These are phyloP conservation scores for Candolleomyces eurysporus DNA, from an alignment of 768 basidiomycete genomes.

Conservation along the genomic window DNA sequence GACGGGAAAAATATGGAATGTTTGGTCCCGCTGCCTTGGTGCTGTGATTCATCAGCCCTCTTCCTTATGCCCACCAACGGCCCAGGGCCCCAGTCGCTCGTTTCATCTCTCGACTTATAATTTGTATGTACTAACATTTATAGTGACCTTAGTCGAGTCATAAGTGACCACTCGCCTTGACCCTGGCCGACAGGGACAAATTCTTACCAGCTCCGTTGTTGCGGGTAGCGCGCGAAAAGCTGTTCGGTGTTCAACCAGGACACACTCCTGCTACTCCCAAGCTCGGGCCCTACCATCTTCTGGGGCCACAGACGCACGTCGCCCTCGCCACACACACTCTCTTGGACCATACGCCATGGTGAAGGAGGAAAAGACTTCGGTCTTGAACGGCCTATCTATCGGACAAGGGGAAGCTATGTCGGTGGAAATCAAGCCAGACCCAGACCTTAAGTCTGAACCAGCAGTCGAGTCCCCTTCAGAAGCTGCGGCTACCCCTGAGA, in stretches of 20 bases:
- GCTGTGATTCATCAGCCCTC: neutral
- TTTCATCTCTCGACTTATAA: neutral
- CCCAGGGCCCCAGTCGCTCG: neutral
- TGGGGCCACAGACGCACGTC: neutral
- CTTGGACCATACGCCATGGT: constrained; percentile 9
- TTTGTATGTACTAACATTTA: constrained; percentile 6
- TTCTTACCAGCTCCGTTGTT: neutral
- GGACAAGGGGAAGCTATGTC: constrained; percentile 21
- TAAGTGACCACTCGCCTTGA: neutral
- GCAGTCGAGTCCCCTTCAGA: constrained; percentile 16
- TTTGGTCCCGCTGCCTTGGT: neutral
- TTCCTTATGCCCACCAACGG: constrained; percentile 2
- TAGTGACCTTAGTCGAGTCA: neutral
- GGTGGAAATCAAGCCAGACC: constrained; percentile 30
- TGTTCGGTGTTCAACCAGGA: neutral
- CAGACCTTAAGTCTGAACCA: constrained; percentile 25
- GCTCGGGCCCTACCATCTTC: neutral
- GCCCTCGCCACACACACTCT: neutral
- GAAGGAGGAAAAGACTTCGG: constrained; percentile 10
- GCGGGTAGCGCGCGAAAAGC: neutral
- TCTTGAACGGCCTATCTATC: neutral
- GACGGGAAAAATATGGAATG: neutral
- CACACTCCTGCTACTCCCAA: neutral
- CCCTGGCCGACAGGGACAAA: constrained; percentile 6
- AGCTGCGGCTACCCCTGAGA: neutral